Base-by-base conservation (phyloP, 2,329 filamentous ascomycete species). In the Penicillium sp. region DNA sequence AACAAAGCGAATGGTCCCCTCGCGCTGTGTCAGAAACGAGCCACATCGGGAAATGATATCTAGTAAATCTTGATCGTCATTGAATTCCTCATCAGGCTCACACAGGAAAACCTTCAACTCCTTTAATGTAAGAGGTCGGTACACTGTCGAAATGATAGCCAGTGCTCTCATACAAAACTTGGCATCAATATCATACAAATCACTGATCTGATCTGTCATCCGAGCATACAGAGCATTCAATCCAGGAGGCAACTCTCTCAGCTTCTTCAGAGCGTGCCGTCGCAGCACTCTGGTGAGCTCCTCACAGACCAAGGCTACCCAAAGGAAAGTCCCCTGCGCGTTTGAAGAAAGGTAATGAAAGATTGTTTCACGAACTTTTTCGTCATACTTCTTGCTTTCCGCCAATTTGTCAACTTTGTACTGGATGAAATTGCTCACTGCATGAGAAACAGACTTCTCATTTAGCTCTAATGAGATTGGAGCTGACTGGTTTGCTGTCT, bases 401-500 rank as follows among this genome's bases (percentile, higher is more conserved):
- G 43, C 43, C 7, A 46, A 46, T 31, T 46, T 5, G 22, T 46
- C 2, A 31, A 46, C 22, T 13, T 46, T 46, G 6, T 46, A 6
- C 43, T 13, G 43, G 16, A 46, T 27, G 40, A 41, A 41, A 6
- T 41, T 10, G 11, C 4, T 3, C 40, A 73, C 66, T 24, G 68
- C 62, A 11, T 55, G 36, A 9, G 61, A 64, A 5, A 70, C 18
- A 36, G 39, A 70, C 0, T 50, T 4, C 22, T 61, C 40, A 43
- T 70, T 62, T 27, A 70, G 51, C 58, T 69, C 69, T 19, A 71
- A 70, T 31, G 60, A 62, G 1, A 82, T 19, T 7, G n/a, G 36
- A 6, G 33, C n/a, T 3, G 13, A 27, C 3, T 51, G 56, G 13
- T 4, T 19, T 35, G 39, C 37, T 11, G 19, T 24, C 3, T 39